A percentile compares a stretch with the other conserved stretches of the same genome.
Evolutionary conservation across 208 protist species (phyloP).

Genomic region (Leishmania tropica): DNA sequence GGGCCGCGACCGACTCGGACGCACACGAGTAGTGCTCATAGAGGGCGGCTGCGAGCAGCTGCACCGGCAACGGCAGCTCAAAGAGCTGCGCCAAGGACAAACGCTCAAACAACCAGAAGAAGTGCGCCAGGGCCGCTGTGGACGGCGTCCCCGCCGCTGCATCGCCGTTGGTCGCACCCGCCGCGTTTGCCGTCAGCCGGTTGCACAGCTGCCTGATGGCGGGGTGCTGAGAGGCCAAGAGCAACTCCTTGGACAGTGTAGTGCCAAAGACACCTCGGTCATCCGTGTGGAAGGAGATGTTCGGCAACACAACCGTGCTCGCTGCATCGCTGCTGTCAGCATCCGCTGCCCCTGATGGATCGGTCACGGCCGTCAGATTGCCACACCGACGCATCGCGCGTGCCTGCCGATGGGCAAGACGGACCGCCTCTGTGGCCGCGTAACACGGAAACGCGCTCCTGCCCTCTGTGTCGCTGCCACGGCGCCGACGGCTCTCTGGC

Average conservation of each 20-base stretch:
- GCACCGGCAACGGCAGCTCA: constrained; percentile 56
- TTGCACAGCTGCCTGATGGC: constrained; percentile 13
- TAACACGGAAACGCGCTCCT: background rate
- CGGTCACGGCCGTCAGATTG: background rate
- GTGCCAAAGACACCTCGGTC: constrained; percentile 88
- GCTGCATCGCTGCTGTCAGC: background rate
- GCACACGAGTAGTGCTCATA: background rate
- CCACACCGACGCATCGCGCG: background rate
- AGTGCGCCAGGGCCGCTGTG: constrained; percentile 8
- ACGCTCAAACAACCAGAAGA: constrained; percentile 51
- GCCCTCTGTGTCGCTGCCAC: background rate
- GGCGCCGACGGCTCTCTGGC: constrained; percentile 6
- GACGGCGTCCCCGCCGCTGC: background rate
- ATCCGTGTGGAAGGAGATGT: constrained; percentile 81
- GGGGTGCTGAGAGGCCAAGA: constrained; percentile 50
- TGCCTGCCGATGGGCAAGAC: constrained; percentile 6
- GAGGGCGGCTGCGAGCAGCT: constrained; percentile 29
- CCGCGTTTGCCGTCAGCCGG: background rate
- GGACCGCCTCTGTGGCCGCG: constrained; percentile 3
- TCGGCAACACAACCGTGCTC: constrained; percentile 33
- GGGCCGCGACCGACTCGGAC: background rate
- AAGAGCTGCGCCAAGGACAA: constrained; percentile 61
- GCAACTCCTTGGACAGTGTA: constrained; percentile 60
- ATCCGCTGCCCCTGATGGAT: background rate
- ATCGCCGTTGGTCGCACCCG: background rate